Base-by-base conservation (phyloP, 371 early-diverging fungal genomes). In the Mucor ambiguus region DNA sequence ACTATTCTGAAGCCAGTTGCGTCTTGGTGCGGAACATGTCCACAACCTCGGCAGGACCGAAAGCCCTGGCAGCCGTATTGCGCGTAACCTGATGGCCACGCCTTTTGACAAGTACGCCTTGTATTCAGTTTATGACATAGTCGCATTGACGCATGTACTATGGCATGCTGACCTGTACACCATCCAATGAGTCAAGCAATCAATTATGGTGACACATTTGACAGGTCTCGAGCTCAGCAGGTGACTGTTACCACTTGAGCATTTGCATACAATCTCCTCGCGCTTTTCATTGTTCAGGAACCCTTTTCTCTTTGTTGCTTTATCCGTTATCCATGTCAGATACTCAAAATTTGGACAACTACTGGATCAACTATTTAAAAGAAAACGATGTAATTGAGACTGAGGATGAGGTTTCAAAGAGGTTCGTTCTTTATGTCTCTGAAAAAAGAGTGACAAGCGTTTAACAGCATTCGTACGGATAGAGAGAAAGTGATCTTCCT, bases 331-430 rank as follows among this genome's bases (percentile, higher is more conserved):
- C 20, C 33, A 32, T 26, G 58, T 65, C 52, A 14, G 26, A 52
- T 52, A 52, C 26, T 14, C 14, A 14, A 12, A 4, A 3, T 14
- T 24, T 52, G 14, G 52, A 52, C 33, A 58, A 43, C 22, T 28
- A 65, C 18, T 70, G 65, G 66, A 37, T 57, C 16, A 18, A 30
- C 2, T 70, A 64, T 49, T 26, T 70, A 3, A 35, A 62, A 41
- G 4, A 20, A 7, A 30, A 49, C 10, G 14, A 52, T 1, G 43
- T 61, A 8, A 52, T 58, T 33, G 70, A 70, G 37, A 61, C 48
- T 4, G 16, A 41, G 4, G 70, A 70, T 37, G 70, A 70, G 16
- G 22, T 14, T 11, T 30, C 33, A 41, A 65, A 70, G 38, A 61
- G 65, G 66, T 65, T 20, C 24, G 16, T 33, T 33, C 29, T 9